Base-by-base conservation (phyloP, 768 basidiomycete genomes). In the Termitomyces sp. region DNA sequence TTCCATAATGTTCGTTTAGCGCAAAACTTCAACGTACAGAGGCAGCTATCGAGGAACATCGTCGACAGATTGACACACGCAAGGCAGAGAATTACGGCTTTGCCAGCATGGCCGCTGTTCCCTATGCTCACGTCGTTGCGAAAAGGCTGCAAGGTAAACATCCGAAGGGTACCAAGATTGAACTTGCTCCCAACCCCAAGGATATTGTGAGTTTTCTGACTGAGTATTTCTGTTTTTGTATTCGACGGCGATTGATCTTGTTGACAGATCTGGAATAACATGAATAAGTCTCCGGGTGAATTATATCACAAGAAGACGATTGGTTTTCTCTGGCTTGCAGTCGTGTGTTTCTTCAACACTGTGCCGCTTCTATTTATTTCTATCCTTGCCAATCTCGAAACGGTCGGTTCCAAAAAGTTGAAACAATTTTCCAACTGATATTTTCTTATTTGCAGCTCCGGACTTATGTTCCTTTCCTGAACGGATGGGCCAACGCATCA, bases 271-370 rank as follows among this genome's bases (percentile, higher is more conserved):
- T 99, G 97, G 97, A 71, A 78, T 43, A 99, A 99, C 68, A 79
- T 98, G 75, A 86, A 84, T 64, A 83, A 82, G 65, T 81, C 85
- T 2, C 77, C 87, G 17, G 78, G 70, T 7, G 85, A 90, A 60
- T 66, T 91, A 22, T 70, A 80, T 24, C 79, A 85, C 38, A 88
- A 89, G 69, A 81, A 78, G 63, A 71, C 77, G 32, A 71, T 88
- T 24, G 96, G 97, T n/a, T 90, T 91, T 70, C 56, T 88, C 37
- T 80, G 88, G 70, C 80, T 99, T 51, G 74, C 78, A 21, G 63
- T 83, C 30, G 83, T 98, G 46, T 95, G 93, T 70, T 94, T 93
- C 75, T 83, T 98, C 76, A 95, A 99, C 75, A 98, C 94, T 35
- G 75, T 96, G 10, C 97, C 97, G 19, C 74, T 99, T 17, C 82